Evolutionary conservation across 805 yeast genomes (phyloP).

Genomic region (Kodamaea leandrae): DNA sequence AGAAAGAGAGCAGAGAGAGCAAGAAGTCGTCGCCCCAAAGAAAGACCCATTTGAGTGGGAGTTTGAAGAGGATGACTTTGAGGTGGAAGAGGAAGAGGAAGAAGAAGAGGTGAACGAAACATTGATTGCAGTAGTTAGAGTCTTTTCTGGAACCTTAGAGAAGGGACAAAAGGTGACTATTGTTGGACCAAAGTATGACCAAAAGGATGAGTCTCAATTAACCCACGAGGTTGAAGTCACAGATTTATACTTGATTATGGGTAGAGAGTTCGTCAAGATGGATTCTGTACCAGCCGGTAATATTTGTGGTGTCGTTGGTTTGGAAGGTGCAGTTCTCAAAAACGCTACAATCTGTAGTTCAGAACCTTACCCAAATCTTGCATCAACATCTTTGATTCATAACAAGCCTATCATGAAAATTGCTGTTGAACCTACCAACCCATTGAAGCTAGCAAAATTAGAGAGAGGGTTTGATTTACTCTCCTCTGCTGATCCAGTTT

Average conservation of each 20-base stretch:
- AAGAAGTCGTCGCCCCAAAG: constrained; percentile 21
- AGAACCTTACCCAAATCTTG: constrained; percentile 56
- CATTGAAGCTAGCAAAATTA: constrained; percentile 70
- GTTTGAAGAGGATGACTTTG: constrained; percentile 47
- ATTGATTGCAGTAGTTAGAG: constrained; percentile 82
- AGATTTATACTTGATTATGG: constrained; percentile 83
- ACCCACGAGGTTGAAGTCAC: constrained; percentile 58
- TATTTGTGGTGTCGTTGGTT: constrained; percentile 90
- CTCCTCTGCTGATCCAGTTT: constrained; percentile 92
- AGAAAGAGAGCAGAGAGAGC: constrained; percentile 25
- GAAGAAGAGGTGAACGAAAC: constrained; percentile 56
- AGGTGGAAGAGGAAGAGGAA: constrained; percentile 44
- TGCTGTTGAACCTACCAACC: constrained; percentile 92
- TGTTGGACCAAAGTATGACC: constrained; percentile 85
- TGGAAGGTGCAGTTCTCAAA: constrained; percentile 77
- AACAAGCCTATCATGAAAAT: constrained; percentile 93
- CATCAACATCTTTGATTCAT: constrained; percentile 46
- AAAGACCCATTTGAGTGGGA: constrained; percentile 44
- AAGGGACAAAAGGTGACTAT: constrained; percentile 75
- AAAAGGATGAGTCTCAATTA: constrained; percentile 44
- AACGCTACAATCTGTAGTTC: constrained; percentile 75
- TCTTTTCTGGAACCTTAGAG: constrained; percentile 78
- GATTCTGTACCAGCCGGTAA: constrained; percentile 89
- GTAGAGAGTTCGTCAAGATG: constrained; percentile 78
- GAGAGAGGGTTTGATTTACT: constrained; percentile 76